phyloP scores from a whole-genome alignment of 169 alveolate species.

The Plasmodium chabaudi region DNA sequence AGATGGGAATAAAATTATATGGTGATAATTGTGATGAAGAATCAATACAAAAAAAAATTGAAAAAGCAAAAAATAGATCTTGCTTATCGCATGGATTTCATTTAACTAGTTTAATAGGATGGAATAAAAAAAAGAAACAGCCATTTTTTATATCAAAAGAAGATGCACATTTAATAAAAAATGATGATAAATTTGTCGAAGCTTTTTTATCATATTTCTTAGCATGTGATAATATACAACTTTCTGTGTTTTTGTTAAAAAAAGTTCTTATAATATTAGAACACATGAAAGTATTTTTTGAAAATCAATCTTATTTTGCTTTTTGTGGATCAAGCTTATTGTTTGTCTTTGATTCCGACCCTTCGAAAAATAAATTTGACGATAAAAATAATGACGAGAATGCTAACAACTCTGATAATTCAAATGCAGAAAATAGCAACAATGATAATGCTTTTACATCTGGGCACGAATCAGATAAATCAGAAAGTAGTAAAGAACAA shows the following conservation, averaged over 20 bases:
- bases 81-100: conserved; percentile 83
- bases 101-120: conserved; percentile 80
- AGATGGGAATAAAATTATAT: conserved; percentile 82
- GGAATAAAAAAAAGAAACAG: conserved; percentile 69
- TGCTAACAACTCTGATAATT: not conserved
- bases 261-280: conserved; percentile 72
- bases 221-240: conserved; percentile 63
- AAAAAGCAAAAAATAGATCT: conserved; percentile 78
- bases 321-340: conserved; percentile 82
- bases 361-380: conserved; percentile 42
- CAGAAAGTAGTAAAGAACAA: not conserved
- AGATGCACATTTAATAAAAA: conserved; percentile 75
- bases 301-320: conserved; percentile 78
- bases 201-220: conserved; percentile 77
- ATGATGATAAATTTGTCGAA: conserved; percentile 63
- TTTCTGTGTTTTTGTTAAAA: conserved; percentile 39
- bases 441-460: not conserved
- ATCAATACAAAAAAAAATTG: conserved; percentile 75
- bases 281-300: conserved; percentile 74
- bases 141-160: conserved; percentile 77
- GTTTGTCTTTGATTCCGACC: conserved; percentile 81
- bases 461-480: not conserved
- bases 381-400: not conserved
- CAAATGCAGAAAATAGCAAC: not conserved
- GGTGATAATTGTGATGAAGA: conserved; percentile 81